Evolutionary conservation across 2,329 filamentous ascomycete species (phyloP).

Genomic region (Colletotrichum chlorophyti): DNA sequence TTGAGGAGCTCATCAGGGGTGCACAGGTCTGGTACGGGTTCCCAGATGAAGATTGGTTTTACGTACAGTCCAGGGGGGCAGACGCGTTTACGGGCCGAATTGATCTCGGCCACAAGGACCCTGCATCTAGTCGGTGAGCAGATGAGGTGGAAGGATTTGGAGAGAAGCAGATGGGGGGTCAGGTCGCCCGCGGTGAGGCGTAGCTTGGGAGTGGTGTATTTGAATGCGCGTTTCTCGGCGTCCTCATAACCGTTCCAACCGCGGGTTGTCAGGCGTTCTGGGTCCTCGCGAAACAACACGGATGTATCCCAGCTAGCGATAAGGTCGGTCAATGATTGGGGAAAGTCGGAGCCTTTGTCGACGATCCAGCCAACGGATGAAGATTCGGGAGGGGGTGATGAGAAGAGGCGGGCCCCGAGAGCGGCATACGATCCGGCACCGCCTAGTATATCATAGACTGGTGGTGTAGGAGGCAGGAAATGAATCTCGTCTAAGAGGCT

Average conservation of each 20-base stretch:
- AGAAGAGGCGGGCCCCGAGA: slow-evolving; percentile 87
- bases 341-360: slow-evolving; percentile 89
- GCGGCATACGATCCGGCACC: slow-evolving; percentile 89
- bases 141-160: slow-evolving; percentile 85
- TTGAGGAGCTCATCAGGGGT: slow-evolving; percentile 71
- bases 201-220: slow-evolving; percentile 86
- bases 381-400: slow-evolving; percentile 70
- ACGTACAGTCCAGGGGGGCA: slow-evolving; percentile 43
- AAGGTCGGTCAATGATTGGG: slow-evolving; percentile 64
- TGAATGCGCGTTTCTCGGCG: slow-evolving; percentile 75
- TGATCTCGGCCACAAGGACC: slow-evolving; percentile 75
- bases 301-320: slow-evolving; percentile 81
- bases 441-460: slow-evolving; percentile 80
- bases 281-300: slow-evolving; percentile 71
- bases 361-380: slow-evolving; percentile 86
- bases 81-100: slow-evolving; percentile 58
- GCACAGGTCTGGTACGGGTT: slow-evolving; percentile 91
- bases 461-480: slow-evolving; percentile 72
- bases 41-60: slow-evolving; percentile 86
- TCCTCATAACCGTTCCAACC: slow-evolving; percentile 91
- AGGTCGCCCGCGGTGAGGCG: slow-evolving; percentile 79
- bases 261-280: slow-evolving; percentile 77
- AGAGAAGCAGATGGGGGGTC: slow-evolving; percentile 68
- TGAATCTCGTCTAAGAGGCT: slow-evolving; percentile 81
- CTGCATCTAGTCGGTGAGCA: slow-evolving; percentile 82